Evolutionary conservation across 176 grass and related monocot species (phyloP), one percentile per base, ranked within the genome.

Genomic region (Hyparrhenia diplandra): DNA sequence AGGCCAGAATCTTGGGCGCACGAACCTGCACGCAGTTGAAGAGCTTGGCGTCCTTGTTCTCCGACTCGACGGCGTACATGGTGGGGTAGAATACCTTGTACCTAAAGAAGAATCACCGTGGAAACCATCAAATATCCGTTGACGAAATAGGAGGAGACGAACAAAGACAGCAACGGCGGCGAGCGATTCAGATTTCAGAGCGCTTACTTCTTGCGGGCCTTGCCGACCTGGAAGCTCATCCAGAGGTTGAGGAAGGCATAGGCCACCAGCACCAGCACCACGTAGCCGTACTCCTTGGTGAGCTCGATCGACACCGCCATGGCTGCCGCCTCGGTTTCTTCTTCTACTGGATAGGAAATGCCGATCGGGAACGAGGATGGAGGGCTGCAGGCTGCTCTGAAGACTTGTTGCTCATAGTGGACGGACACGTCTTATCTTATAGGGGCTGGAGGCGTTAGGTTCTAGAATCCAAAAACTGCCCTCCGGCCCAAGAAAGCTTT

Each of bases 11-110:
- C 51, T 39, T 21, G 51, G 63, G 39, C 8, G 39, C 39, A 41
- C 37, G 37, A 37, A 99, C 96, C 96, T 99, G 92, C 31, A 99
- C 77, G 71, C 96, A 99, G 87, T 99, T 95, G 93, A 99, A 99
- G 63, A 89, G 82, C 90, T 95, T 99, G 64, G 96, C 96, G 20
- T 95, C 85, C 89, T 99, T 99, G 82, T 95, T 99, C 72, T 91
- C 90, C 27, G 96, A 91, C 25, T 99, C 90, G 16, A 40, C 3
- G 24, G 92, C 96, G 59, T 99, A 99, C 68, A 99, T 18, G 36
- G 37, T 90, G 18, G 96, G 96, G 76, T 93, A 93, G 65, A 23
- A 86, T 24, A 99, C 96, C 79, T 99, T 99, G 82, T 99, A 99
- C 85, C 96, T 99, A 79, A 47, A 46, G 24, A 30, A 10, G n/a